Percentiles rank a stretch among this genome's conserved stretches.
These are phyloP conservation scores for Phialocephala sp. DNA, from an alignment of 2,329 filamentous ascomycete species.

Conservation along the genomic window DNA sequence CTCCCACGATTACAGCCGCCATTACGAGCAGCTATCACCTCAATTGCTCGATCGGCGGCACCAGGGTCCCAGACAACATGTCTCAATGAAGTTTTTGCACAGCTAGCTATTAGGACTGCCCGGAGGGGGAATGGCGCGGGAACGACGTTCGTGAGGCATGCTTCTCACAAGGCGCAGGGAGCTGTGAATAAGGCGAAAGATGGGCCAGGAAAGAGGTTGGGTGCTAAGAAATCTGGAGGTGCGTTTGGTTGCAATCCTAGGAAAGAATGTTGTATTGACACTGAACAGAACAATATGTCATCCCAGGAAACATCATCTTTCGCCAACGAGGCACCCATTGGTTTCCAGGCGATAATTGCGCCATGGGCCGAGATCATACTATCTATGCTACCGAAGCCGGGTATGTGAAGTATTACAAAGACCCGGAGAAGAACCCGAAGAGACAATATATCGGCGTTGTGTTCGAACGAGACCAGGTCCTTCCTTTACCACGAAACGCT, in stretches of 20 bases:
- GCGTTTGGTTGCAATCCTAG: conserved; percentile 41
- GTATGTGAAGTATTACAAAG: conserved; percentile 96
- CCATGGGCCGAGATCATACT: conserved; percentile 94
- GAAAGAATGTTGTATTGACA: background rate
- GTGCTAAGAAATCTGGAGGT: conserved; percentile 92
- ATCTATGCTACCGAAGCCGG: conserved; percentile 85
- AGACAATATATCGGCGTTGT: conserved; percentile 95
- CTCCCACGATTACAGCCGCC: conserved; percentile 52
- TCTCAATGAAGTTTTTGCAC: conserved; percentile 41
- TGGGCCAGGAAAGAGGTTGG: conserved; percentile 83
- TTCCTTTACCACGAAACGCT: conserved; percentile 78
- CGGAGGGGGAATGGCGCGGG: conserved; percentile 12
- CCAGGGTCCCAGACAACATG: conserved; percentile 26
- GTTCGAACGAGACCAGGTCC: conserved; percentile 78
- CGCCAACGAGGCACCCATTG: conserved; percentile 93
- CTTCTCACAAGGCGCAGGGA: conserved; percentile 63
- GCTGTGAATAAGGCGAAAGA: conserved; percentile 74
- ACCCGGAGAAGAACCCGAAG: conserved; percentile 80
- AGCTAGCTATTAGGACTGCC: conserved; percentile 32
- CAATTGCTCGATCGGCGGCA: conserved; percentile 35
- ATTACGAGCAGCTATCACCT: conserved; percentile 47
- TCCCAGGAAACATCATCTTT: conserved; percentile 97
- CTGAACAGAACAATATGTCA: conserved; percentile 82
- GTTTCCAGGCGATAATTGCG: conserved; percentile 94
- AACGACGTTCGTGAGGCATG: conserved; percentile 40